Conservation (phyloP, 305 asterid genomes). For the Fraxinus paxiana region DNA sequence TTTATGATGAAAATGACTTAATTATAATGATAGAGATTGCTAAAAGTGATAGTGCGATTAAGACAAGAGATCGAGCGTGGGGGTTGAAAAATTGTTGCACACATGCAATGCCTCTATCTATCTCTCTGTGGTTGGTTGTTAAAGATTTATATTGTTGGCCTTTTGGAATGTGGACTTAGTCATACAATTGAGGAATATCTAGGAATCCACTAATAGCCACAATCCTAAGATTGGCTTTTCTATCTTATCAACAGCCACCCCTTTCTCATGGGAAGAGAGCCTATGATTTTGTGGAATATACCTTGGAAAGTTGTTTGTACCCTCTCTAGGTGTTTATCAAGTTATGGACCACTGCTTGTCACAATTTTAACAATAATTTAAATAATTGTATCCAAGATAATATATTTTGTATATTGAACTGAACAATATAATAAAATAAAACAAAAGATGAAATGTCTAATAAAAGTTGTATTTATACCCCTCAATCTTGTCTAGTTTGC, state of each 20-base stretch:
- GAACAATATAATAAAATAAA: background rate
- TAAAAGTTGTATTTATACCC: background rate
- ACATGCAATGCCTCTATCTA: background rate
- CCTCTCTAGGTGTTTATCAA: constrained; percentile 22
- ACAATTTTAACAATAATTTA: background rate
- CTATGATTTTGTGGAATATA: constrained; percentile 11
- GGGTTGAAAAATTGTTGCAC: background rate
- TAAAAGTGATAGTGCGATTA: constrained; percentile 21
- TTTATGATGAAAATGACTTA: constrained; percentile 25
- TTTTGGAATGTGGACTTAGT: constrained; percentile 19
- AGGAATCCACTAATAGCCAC: constrained; percentile 32
- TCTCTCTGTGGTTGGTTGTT: constrained; percentile 19
- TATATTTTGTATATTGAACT: background rate
- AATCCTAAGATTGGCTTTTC: constrained; percentile 22
- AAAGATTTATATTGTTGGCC: constrained; percentile 1
- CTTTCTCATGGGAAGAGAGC: constrained; percentile 22
- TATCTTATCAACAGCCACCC: constrained; percentile 24
- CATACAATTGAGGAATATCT: constrained; percentile 20
- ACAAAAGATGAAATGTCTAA: background rate
- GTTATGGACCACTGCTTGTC: background rate
- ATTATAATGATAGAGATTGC: constrained; percentile 31
- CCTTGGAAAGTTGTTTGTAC: constrained; percentile 10
- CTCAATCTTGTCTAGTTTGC: background rate
- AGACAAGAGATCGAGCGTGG: constrained; percentile 7
- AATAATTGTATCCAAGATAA: background rate